A percentile compares a stretch with the other conserved stretches of the same genome.
phyloP scores from a whole-genome alignment of 2,329 filamentous ascomycete genomes.

The Thelonectria blattea region DNA sequence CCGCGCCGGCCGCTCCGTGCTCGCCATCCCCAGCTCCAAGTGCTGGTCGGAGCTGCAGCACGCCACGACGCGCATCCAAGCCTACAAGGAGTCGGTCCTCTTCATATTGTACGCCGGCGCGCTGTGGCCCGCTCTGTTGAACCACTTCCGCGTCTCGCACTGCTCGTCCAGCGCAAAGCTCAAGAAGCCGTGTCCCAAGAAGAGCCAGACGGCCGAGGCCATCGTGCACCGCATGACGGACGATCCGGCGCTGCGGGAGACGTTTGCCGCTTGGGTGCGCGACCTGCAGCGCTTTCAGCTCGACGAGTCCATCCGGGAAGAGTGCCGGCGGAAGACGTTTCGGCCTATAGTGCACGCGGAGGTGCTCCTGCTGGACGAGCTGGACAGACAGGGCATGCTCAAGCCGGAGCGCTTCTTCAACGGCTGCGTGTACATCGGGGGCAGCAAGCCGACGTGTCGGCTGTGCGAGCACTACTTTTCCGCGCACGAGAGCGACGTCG shows the following conservation, averaged over 20 bases:
- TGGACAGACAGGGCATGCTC: conserved; percentile 24
- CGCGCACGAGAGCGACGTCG: conserved; percentile 23
- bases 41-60: conserved; percentile 36
- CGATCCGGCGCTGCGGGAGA: not conserved
- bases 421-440: conserved; percentile 41
- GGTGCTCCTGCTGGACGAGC: conserved; percentile 36
- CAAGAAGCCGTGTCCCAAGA: conserved; percentile 4
- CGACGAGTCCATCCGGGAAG: conserved; percentile 20
- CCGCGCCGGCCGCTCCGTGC: conserved; percentile 1
- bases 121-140: conserved; percentile 39
- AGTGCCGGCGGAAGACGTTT: conserved; percentile 22
- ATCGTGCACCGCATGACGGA: conserved; percentile 20
- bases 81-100: conserved; percentile 25
- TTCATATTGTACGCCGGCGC: conserved; percentile 25
- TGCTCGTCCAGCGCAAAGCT: conserved; percentile 30
- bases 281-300: conserved; percentile 26
- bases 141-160: conserved; percentile 33
- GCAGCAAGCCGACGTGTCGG: conserved; percentile 45
- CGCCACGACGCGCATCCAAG: conserved; percentile 23
- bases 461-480: conserved; percentile 43
- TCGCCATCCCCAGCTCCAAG: conserved; percentile 10
- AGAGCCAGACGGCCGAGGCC: conserved; percentile 15
- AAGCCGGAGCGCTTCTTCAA: conserved; percentile 36
- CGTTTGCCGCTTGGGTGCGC: conserved; percentile 11
- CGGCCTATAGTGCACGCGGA: conserved; percentile 43